Conservation (phyloP, 1,139 yeast species). For the Geotrichum fermentans region DNA sequence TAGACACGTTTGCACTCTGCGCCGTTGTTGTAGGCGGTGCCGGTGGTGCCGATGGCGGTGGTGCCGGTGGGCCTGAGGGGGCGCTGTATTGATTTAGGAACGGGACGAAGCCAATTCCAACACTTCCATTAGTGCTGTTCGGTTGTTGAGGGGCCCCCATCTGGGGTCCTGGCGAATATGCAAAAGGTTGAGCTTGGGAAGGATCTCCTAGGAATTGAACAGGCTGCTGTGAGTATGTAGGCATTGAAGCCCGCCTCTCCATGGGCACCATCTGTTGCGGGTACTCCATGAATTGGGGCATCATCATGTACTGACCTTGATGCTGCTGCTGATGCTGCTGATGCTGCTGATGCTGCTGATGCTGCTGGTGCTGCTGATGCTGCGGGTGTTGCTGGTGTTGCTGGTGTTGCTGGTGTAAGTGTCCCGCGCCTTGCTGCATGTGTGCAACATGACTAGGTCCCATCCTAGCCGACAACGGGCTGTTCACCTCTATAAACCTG, state of each 20-base stretch:
- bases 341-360: background rate
- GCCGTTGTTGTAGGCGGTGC: background rate
- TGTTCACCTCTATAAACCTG: background rate
- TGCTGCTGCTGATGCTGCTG: conserved; percentile 7
- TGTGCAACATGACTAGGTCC: background rate
- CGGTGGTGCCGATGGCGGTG: background rate
- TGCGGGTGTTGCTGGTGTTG: background rate
- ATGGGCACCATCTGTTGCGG: background rate
- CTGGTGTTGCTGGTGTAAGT: background rate
- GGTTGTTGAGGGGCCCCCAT: background rate
- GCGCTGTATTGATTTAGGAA: background rate
- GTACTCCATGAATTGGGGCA: too few relatives aligned
- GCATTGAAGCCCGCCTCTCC: conserved; percentile 2
- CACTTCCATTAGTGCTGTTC: background rate
- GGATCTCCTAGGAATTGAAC: background rate
- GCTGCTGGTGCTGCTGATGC: background rate
- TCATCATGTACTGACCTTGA: background rate
- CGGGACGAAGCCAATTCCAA: background rate
- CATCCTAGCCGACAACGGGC: background rate
- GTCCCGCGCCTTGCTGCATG: too few relatives aligned
- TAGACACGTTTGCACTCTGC: background rate
- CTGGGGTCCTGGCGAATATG: background rate
- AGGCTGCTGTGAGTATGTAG: background rate
- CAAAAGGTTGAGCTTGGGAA: background rate
- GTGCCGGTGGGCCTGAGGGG: background rate